These are phyloP conservation scores for Colletotrichum plurivorum DNA, from an alignment of 2,329 filamentous ascomycete species.

Conservation along the genomic window DNA sequence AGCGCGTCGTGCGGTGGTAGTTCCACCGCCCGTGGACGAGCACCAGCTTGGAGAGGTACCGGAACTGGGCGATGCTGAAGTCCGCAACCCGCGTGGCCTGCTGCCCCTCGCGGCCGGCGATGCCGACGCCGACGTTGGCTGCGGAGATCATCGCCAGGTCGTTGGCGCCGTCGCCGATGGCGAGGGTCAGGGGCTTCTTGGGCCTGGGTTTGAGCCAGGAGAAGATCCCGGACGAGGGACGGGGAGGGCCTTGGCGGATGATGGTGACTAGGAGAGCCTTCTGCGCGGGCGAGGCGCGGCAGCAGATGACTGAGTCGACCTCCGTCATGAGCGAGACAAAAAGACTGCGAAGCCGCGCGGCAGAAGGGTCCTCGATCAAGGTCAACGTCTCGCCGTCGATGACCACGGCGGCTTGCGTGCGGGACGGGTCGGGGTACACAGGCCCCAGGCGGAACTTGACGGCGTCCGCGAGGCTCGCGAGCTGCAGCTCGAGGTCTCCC, in stretches of 20 bases:
- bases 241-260: constrained; percentile 80
- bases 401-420: constrained; percentile 81
- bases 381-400: constrained; percentile 87
- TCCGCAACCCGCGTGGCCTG: constrained; percentile 92
- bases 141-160: constrained; percentile 96
- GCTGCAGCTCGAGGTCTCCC: constrained; percentile 76
- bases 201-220: constrained; percentile 54
- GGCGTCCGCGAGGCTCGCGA: constrained; percentile 74
- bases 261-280: constrained; percentile 88
- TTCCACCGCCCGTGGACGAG: constrained; percentile 93
- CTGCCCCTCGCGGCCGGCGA: constrained; percentile 91
- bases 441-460: constrained; percentile 68
- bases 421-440: not conserved
- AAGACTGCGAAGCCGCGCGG: constrained; percentile 59
- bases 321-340: constrained; percentile 86
- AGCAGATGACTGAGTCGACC: constrained; percentile 93
- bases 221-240: constrained; percentile 53
- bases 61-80: constrained; percentile 91
- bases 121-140: constrained; percentile 88
- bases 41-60: constrained; percentile 85
- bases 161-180: constrained; percentile 94
- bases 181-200: constrained; percentile 78
- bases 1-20: constrained; percentile 90
- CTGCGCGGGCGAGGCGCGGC: constrained; percentile 88
- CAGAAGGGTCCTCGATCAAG: constrained; percentile 73